Evolutionary conservation across 306 rosid genomes (phyloP).

Genomic region (Pterocarpus santalinus): DNA sequence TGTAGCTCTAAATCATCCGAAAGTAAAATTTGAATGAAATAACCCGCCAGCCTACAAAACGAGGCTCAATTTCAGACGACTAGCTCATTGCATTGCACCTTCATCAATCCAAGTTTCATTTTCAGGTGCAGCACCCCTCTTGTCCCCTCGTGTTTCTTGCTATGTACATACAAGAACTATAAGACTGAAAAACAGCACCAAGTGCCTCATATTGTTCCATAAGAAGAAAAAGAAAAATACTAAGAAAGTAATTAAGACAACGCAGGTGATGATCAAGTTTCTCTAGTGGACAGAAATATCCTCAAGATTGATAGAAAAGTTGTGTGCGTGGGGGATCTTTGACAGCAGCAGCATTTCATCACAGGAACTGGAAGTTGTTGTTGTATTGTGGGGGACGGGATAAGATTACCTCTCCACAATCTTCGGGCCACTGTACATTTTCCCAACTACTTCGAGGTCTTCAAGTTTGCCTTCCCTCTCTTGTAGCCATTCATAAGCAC

Average conservation of each 20-base stretch:
- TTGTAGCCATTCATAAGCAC: slow-evolving; percentile 79
- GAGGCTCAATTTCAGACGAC: slow-evolving; percentile 3
- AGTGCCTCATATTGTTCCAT: slow-evolving; percentile 52
- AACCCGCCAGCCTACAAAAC: slow-evolving; percentile 33
- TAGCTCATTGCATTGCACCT: slow-evolving; percentile 42
- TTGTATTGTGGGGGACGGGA: slow-evolving; percentile 7
- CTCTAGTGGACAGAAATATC: slow-evolving; percentile 28
- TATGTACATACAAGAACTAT: slow-evolving; percentile 57
- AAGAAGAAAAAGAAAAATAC: slow-evolving; percentile 11
- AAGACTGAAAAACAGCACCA: slow-evolving; percentile 41
- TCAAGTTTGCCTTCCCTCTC: slow-evolving; percentile 72
- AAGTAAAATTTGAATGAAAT: slow-evolving; percentile 2
- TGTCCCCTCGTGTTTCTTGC: slow-evolving; percentile 40
- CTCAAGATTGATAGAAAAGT: slow-evolving; percentile 27
- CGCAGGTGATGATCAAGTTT: slow-evolving; percentile 14
- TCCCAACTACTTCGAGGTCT: slow-evolving; percentile 71
- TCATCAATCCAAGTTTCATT: slow-evolving; percentile 35
- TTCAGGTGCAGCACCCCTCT: slow-evolving; percentile 45
- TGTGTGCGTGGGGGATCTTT: slow-evolving; percentile 17
- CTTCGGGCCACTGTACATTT: slow-evolving; percentile 73
- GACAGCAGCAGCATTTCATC: slow-evolving; percentile 22
- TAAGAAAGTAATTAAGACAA: slow-evolving; percentile 11
- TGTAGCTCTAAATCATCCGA: slow-evolving; percentile 10
- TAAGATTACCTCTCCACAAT: slow-evolving; percentile 60
- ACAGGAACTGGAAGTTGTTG: slow-evolving; percentile 29